Conservation (phyloP, 495 filamentous ascomycete species). For the Xylaria acuta region DNA sequence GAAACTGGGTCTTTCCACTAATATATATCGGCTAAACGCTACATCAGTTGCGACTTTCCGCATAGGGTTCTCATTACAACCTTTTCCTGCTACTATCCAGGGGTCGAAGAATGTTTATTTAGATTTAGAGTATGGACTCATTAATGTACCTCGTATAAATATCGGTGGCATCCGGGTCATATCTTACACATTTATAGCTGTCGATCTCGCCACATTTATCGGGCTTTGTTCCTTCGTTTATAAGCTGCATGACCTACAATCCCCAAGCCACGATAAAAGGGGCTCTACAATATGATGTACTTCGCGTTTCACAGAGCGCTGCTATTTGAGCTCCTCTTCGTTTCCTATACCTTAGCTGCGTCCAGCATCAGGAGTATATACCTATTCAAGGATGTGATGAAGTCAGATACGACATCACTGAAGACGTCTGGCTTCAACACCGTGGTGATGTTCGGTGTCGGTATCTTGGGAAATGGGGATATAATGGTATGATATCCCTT, state of each 20-base stretch:
- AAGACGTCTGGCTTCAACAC: constrained; percentile 50
- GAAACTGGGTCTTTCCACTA: constrained; percentile 18
- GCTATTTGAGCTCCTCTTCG: constrained; percentile 36
- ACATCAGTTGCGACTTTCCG: neutral
- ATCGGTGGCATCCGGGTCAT: neutral
- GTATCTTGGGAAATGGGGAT: constrained; percentile 48
- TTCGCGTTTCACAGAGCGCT: constrained; percentile 29
- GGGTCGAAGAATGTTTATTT: neutral
- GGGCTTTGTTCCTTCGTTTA: neutral
- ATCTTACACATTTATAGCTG: neutral
- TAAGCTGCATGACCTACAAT: neutral
- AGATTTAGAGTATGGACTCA: neutral
- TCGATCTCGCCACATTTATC: neutral
- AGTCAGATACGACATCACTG: constrained; percentile 47
- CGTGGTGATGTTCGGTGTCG: constrained; percentile 50
- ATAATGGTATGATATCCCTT: constrained; percentile 39
- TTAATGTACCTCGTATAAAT: neutral
- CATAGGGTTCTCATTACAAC: neutral
- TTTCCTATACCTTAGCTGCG: constrained; percentile 30
- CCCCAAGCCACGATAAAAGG: neutral
- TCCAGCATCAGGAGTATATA: constrained; percentile 45
- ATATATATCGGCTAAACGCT: constrained; percentile 19
- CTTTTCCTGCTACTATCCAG: neutral
- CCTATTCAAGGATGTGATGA: constrained; percentile 53
- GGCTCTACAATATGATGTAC: constrained; percentile 27